These are phyloP conservation scores for Aspergillus campestris DNA, from an alignment of 495 filamentous ascomycete species.

Conservation along the genomic window DNA sequence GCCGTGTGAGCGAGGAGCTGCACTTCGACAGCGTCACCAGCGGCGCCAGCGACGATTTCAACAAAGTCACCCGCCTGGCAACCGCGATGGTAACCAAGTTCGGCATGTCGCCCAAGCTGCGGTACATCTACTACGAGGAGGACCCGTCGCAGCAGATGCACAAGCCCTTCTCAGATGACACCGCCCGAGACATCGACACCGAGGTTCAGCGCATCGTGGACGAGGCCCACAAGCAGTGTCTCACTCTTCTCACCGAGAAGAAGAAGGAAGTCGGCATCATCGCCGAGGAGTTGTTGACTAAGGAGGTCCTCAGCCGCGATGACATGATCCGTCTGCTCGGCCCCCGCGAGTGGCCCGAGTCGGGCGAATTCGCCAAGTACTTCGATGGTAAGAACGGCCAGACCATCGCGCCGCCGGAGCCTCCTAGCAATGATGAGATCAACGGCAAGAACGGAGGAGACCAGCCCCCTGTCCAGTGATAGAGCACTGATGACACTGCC, in stretches of 20 bases:
- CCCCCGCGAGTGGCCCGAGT: constrained; percentile 70
- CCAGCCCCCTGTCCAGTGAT: constrained; percentile 35
- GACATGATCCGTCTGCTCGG: constrained; percentile 87
- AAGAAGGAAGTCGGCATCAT: constrained; percentile 82
- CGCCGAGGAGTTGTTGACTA: constrained; percentile 84
- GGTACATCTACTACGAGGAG: constrained; percentile 83
- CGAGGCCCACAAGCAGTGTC: constrained; percentile 86
- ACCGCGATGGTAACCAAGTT: constrained; percentile 96
- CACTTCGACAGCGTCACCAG: constrained; percentile 95
- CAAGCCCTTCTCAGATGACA: constrained; percentile 94
- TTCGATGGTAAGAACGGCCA: constrained; percentile 50
- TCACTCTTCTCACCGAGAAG: constrained; percentile 70
- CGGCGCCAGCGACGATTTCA: constrained; percentile 93
- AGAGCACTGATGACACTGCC: constrained; percentile 8
- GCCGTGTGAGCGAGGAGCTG: constrained; percentile 87
- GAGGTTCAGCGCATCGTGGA: constrained; percentile 88
- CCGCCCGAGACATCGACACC: constrained; percentile 78
- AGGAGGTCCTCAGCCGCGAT: constrained; percentile 84
- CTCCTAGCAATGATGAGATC: constrained; percentile 25
- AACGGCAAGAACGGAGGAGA: constrained; percentile 37
- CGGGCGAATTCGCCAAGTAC: constrained; percentile 86
- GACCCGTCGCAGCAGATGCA: constrained; percentile 68
- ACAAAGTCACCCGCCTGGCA: constrained; percentile 94
- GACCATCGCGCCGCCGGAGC: constrained; percentile 52
- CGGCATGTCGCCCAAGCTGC: constrained; percentile 92